These are phyloP conservation scores for Globisporangium splendens DNA, from an alignment of 352 stramenopile species.

Conservation along the genomic window DNA sequence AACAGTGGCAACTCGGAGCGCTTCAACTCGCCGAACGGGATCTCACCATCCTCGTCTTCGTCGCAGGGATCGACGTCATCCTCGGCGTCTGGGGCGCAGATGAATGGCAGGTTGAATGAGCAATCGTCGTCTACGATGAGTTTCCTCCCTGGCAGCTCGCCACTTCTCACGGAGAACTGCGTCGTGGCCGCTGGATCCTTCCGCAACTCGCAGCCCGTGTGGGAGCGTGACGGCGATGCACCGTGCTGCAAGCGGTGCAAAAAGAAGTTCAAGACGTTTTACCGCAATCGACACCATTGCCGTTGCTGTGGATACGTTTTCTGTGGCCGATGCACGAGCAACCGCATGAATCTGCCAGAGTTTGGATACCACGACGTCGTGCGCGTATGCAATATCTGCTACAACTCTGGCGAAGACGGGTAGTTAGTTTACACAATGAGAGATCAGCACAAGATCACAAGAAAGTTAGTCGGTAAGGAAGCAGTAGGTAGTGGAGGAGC, in stretches of 20 bases:
- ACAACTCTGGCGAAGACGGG: slow-evolving; percentile 71
- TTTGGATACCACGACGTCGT: slow-evolving; percentile 88
- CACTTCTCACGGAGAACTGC: slow-evolving; percentile 60
- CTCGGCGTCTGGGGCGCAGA: slow-evolving; percentile 4
- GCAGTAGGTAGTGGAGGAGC: too few species aligned
- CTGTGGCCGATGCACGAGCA: slow-evolving; percentile 71
- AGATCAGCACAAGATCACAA: background rate
- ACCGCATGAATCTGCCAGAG: slow-evolving; percentile 83
- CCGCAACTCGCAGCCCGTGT: slow-evolving; percentile 75
- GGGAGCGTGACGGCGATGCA: slow-evolving; percentile 79
- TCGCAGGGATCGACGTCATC: slow-evolving; percentile 17
- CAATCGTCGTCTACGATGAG: slow-evolving; percentile 28
- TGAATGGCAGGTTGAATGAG: slow-evolving; percentile 10
- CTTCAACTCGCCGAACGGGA: slow-evolving; percentile 15
- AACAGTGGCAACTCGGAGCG: slow-evolving; percentile 16
- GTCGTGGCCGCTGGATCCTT: slow-evolving; percentile 64
- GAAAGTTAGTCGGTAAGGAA: too few species aligned
- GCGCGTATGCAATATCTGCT: slow-evolving; percentile 75
- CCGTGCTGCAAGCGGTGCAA: slow-evolving; percentile 87
- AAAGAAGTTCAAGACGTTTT: slow-evolving; percentile 86
- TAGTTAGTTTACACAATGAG: slow-evolving; percentile 6
- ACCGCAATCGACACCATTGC: slow-evolving; percentile 80
- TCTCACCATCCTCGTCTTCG: slow-evolving; percentile 21
- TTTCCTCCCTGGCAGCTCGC: slow-evolving; percentile 60
- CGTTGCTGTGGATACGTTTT: slow-evolving; percentile 86